Percentiles rank a stretch among this genome's conserved stretches.
These are phyloP conservation scores for Selaginella moellendorffii DNA, from an alignment of 75 land plant genomes.

Conservation along the genomic window DNA sequence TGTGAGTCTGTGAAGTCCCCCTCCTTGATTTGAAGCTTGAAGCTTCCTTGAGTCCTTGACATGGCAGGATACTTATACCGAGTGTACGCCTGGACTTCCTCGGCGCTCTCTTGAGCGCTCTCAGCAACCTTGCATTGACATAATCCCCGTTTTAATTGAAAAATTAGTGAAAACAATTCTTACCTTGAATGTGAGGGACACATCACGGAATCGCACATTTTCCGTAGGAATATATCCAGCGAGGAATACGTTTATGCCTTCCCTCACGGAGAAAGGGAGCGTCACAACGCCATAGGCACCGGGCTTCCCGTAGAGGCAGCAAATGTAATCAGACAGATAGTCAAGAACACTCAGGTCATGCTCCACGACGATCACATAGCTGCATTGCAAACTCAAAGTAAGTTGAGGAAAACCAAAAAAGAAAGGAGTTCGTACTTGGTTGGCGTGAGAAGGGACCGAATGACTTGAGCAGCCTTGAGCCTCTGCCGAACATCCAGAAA, in stretches of 20 bases:
- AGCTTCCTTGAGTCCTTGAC: slow-evolving; percentile 81
- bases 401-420: too few species aligned
- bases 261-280: slow-evolving; percentile 90
- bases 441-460: slow-evolving; percentile 82
- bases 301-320: slow-evolving; percentile 96
- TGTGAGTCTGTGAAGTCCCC: slow-evolving; percentile 99
- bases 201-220: slow-evolving; percentile 90
- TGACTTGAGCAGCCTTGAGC: too few species aligned
- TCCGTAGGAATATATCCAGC: slow-evolving; percentile 97
- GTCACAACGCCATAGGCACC: slow-evolving; percentile 97
- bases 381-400: too few species aligned
- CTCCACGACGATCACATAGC: slow-evolving; percentile 98
- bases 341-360: slow-evolving; percentile 97
- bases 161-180: too few species aligned
- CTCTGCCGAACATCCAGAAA: too few species aligned
- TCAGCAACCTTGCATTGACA: slow-evolving; percentile 99
- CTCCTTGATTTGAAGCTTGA: slow-evolving; percentile 67
- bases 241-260: slow-evolving; percentile 93
- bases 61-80: slow-evolving; percentile 87
- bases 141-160: too few species aligned
- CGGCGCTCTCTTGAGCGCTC: slow-evolving; percentile 94
- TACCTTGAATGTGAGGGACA: slow-evolving; percentile 91
- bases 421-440: too few species aligned
- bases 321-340: slow-evolving; percentile 93
- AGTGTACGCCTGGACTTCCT: slow-evolving; percentile 82